Evolutionary conservation across 257 asterid species (phyloP).

Genomic region (Petrea volubilis): DNA sequence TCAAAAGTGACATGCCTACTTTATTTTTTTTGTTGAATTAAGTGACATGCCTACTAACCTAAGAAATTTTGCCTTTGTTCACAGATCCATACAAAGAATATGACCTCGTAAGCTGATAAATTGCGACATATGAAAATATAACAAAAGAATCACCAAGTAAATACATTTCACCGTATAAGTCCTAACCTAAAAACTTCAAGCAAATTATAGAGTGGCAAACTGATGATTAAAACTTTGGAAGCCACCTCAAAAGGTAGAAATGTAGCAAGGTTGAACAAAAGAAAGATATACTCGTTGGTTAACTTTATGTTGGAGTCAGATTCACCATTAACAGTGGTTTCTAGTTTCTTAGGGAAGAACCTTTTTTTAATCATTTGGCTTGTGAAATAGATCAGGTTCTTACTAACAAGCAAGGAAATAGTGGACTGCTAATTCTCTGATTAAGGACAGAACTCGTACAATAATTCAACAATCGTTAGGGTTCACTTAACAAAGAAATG

Average conservation of each 20-base stretch:
- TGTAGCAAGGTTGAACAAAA: not conserved
- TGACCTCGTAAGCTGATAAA: not conserved
- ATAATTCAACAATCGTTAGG: not conserved
- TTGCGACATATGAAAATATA: too few relatives aligned
- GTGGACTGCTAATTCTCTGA: not conserved
- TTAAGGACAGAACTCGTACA: not conserved
- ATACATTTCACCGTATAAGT: not conserved
- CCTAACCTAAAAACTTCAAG: not conserved
- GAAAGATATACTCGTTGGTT: too few relatives aligned
- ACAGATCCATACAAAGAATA: not conserved
- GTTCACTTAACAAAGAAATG: not conserved
- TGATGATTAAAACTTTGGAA: not conserved
- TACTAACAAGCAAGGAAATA: not conserved
- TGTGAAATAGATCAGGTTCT: not conserved
- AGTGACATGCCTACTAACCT: not conserved
- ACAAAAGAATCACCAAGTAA: not conserved
- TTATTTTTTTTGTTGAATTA: too few relatives aligned
- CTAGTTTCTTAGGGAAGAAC: too few relatives aligned
- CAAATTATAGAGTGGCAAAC: not conserved
- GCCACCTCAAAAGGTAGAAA: not conserved
- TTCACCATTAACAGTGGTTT: not conserved
- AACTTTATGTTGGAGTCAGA: not conserved
- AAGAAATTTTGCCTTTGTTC: too few relatives aligned
- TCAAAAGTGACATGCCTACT: too few relatives aligned
- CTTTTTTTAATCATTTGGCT: too few relatives aligned